A percentile compares a stretch with the other conserved stretches of the same genome.
These are phyloP conservation scores for Wickerhamiella kurtzmanii DNA, from an alignment of 805 yeast genomes.

Conservation along the genomic window DNA sequence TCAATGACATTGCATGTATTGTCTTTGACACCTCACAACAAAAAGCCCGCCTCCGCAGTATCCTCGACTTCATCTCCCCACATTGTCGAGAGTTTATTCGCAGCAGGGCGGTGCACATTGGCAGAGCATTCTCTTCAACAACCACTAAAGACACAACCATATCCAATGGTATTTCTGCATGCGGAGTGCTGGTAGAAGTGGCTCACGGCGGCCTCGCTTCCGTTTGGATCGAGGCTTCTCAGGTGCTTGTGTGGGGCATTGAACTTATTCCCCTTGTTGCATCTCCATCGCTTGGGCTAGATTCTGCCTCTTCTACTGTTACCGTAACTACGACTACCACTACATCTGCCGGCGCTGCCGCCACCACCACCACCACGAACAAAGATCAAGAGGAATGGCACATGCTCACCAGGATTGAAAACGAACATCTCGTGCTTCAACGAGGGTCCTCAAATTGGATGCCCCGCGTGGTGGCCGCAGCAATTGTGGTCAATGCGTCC, in stretches of 20 bases:
- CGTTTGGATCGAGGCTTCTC: conserved; percentile 68
- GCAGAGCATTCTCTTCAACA: not conserved
- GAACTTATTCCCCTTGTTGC: conserved; percentile 27
- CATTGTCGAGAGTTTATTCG: conserved; percentile 3
- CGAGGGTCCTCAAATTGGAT: not conserved
- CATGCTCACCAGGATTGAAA: not conserved
- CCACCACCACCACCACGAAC: too few relatives aligned
- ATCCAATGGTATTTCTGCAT: conserved; percentile 8
- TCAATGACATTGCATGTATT: conserved; percentile 79
- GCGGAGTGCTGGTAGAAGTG: conserved; percentile 74
- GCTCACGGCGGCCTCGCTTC: conserved; percentile 71
- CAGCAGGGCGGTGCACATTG: not conserved
- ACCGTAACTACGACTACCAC: too few relatives aligned
- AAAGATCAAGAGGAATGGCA: not conserved
- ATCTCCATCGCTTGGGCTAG: too few relatives aligned
- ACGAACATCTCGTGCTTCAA: not conserved
- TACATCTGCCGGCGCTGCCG: too few relatives aligned
- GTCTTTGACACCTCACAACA: conserved; percentile 68
- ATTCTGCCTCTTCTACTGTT: too few relatives aligned
- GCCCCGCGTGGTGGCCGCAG: conserved; percentile 10
- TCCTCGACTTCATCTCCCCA: conserved; percentile 46
- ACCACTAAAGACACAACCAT: not conserved
- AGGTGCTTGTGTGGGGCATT: conserved; percentile 65
- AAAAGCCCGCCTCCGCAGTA: conserved; percentile 45
- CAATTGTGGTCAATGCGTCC: conserved; percentile 6